phyloP scores from a whole-genome alignment of 495 filamentous ascomycete species.

The Penicillium macrosclerotiorum region DNA sequence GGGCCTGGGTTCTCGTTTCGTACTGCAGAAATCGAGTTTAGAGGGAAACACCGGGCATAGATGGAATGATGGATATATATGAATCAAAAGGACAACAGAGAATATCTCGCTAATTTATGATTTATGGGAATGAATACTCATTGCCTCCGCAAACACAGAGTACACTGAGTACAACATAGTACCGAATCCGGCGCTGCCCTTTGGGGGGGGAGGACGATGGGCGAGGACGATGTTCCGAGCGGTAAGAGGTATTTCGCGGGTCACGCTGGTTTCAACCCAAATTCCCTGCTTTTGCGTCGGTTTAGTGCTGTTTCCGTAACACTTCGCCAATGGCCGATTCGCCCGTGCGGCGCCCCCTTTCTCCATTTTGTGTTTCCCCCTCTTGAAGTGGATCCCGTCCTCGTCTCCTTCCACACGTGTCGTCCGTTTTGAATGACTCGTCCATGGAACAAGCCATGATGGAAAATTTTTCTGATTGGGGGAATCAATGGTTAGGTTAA shows the following conservation, averaged over 20 bases:
- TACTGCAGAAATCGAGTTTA: too few species aligned
- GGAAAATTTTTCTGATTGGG: constrained; percentile 1
- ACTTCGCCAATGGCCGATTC: constrained; percentile 6
- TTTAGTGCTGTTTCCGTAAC: constrained; percentile 16
- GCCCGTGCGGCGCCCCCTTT: constrained; percentile 16
- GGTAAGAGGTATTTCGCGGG: too few species aligned
- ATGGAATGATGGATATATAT: too few species aligned
- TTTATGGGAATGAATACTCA: too few species aligned
- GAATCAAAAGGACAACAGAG: constrained; percentile 2
- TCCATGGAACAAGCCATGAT: neutral
- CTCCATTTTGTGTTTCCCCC: constrained; percentile 3
- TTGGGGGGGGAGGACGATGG: too few species aligned
- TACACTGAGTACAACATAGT: constrained; percentile 20
- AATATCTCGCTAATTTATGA: too few species aligned
- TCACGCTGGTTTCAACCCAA: constrained; percentile 1
- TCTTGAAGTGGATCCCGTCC: constrained; percentile 6
- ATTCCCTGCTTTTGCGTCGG: constrained; percentile 9
- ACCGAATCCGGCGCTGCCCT: constrained; percentile 18
- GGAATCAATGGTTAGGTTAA: too few species aligned
- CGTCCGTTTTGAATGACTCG: neutral
- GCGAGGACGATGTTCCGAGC: too few species aligned
- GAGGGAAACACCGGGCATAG: too few species aligned
- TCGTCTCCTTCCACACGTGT: constrained; percentile 8
- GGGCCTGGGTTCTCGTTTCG: too few species aligned
- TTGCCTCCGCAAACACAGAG: too few species aligned